These are phyloP conservation scores for Monosporascus sp. DNA, from an alignment of 2,329 filamentous ascomycete species.

Conservation along the genomic window DNA sequence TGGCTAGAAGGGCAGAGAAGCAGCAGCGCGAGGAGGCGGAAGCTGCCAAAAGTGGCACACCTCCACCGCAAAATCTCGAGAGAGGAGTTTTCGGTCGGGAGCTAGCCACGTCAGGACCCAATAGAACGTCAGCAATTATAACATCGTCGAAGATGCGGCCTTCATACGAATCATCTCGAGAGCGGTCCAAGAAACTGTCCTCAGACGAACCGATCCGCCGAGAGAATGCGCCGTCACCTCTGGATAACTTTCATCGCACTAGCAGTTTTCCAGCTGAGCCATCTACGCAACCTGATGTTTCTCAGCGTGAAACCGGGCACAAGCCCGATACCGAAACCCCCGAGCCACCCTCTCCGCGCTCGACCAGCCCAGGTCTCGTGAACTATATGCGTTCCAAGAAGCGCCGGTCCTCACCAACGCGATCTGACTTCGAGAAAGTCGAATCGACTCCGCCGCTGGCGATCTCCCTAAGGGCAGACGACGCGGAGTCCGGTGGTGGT, in stretches of 20 bases:
- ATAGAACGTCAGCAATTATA: conserved; percentile 48
- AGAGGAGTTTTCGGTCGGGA: conserved; percentile 57
- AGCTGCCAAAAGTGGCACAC: conserved; percentile 44
- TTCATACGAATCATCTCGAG: conserved; percentile 30
- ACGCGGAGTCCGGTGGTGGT: conserved; percentile 44
- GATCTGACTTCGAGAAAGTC: conserved; percentile 34
- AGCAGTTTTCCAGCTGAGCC: conserved; percentile 38
- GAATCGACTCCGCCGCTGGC: conserved; percentile 26
- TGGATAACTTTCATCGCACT: conserved; percentile 45
- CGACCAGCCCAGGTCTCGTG: conserved; percentile 29
- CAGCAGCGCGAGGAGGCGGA: conserved; percentile 55
- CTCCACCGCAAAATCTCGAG: conserved; percentile 52
- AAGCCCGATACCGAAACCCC: conserved; percentile 7
- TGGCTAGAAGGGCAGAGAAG: conserved; percentile 63
- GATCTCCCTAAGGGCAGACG: conserved; percentile 35
- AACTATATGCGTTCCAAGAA: conserved; percentile 40
- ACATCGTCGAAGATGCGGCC: conserved; percentile 51
- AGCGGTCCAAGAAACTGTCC: conserved; percentile 24
- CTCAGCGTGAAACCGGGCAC: conserved; percentile 6
- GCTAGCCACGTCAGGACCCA: conserved; percentile 49
- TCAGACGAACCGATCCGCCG: conserved; percentile 12
- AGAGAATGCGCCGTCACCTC: conserved; percentile 26
- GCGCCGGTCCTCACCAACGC: conserved; percentile 44
- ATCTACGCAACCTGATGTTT: conserved; percentile 4
- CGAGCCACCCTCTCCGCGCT: conserved; percentile 13